Evolutionary conservation across 2,329 filamentous ascomycete genomes (phyloP).

Genomic region (Hypoxylon rubiginosum): DNA sequence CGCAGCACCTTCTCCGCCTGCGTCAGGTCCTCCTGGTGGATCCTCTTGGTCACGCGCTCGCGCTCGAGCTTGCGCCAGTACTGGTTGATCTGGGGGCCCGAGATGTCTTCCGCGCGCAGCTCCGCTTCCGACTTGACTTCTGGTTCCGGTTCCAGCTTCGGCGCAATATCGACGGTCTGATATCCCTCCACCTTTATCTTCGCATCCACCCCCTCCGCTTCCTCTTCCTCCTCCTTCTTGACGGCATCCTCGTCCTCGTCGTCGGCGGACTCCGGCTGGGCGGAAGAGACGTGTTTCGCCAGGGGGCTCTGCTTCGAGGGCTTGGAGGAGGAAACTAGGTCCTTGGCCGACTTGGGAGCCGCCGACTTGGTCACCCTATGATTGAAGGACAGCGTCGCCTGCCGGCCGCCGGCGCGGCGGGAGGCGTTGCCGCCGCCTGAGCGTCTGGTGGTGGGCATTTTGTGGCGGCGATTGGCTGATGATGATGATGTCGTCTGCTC

Average conservation of each 20-base stretch:
- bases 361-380: constrained; percentile 68
- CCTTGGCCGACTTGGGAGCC: constrained; percentile 60
- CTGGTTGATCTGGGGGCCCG: constrained; percentile 75
- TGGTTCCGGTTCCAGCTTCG: constrained; percentile 44
- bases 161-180: no score
- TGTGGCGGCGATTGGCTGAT: constrained; percentile 34
- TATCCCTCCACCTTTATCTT: constrained; percentile 37
- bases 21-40: constrained; percentile 82
- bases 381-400: constrained; percentile 71
- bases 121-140: constrained; percentile 65
- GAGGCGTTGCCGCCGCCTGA: constrained; percentile 57
- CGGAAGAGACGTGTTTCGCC: constrained; percentile 45
- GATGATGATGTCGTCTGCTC: no score
- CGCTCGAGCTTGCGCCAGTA: constrained; percentile 85
- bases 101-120: constrained; percentile 72
- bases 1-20: constrained; percentile 87
- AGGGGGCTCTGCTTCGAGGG: constrained; percentile 54
- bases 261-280: constrained; percentile 17
- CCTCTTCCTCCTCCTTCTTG: constrained; percentile 36
- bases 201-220: constrained; percentile 42
- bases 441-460: constrained; percentile 66
- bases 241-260: constrained; percentile 44
- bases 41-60: constrained; percentile 74
- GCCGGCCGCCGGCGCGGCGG: constrained; percentile 58
- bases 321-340: constrained; percentile 51